Percentiles rank a stretch among this genome's conserved stretches.
phyloP scores from a whole-genome alignment of 2,329 filamentous ascomycete species.

The Colletotrichum simmondsii region DNA sequence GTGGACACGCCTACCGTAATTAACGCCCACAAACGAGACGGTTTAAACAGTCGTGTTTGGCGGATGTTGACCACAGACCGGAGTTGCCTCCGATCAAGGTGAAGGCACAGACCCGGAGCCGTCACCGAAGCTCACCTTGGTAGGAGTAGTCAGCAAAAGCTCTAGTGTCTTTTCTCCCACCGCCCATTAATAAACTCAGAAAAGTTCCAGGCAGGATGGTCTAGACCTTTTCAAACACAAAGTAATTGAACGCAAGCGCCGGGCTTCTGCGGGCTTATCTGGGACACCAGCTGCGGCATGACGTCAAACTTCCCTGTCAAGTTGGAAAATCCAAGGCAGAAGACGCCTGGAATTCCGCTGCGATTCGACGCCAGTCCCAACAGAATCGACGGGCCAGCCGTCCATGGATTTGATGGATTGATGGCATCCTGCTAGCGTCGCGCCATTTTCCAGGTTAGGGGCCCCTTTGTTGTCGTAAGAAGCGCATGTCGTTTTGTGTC shows the following conservation, averaged over 20 bases:
- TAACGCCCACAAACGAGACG: no score
- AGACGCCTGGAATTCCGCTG: neutral
- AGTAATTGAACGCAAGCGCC: neutral
- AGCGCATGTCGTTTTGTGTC: slow-evolving; percentile 1
- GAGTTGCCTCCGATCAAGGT: neutral
- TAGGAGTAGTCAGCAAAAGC: neutral
- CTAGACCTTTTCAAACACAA: neutral
- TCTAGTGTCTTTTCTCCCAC: neutral
- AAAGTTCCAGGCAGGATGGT: neutral
- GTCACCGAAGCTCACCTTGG: neutral
- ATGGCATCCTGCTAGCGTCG: slow-evolving; percentile 7
- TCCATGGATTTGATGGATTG: neutral
- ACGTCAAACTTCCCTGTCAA: slow-evolving; percentile 27
- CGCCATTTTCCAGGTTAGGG: slow-evolving; percentile 14
- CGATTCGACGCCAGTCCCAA: slow-evolving; percentile 4
- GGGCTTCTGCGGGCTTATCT: slow-evolving; percentile 17
- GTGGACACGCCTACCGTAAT: no score
- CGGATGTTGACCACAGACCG: neutral
- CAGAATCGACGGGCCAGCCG: neutral
- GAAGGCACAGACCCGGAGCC: neutral
- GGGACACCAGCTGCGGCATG: slow-evolving; percentile 21
- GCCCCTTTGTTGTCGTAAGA: neutral
- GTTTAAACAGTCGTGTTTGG: no score
- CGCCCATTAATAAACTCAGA: neutral
- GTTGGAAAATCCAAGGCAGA: slow-evolving; percentile 15